Percentiles rank a stretch among this genome's conserved stretches.
Conservation (phyloP, 192 early-diverging fungal genomes). For the Backusella liffmaniae region DNA sequence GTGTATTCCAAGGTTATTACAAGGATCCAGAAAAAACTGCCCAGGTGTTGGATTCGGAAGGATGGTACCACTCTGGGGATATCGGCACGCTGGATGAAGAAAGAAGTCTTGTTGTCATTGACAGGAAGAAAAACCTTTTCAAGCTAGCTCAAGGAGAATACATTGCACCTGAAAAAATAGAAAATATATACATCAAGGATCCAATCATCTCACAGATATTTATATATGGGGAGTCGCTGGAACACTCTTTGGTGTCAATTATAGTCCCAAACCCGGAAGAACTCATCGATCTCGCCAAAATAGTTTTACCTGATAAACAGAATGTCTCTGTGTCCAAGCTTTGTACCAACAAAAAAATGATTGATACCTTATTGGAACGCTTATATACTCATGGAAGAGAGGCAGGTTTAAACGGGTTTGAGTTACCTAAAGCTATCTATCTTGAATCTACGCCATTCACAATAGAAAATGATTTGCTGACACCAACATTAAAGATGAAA, state of each 20-base stretch:
- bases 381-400: constrained; percentile 53
- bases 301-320: constrained; percentile 31
- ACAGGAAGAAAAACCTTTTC: constrained; percentile 83
- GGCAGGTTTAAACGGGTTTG: constrained; percentile 66
- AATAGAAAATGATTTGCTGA: constrained; percentile 71
- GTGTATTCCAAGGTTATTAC: constrained; percentile 76
- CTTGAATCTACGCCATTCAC: constrained; percentile 64
- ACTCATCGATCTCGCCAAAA: constrained; percentile 45
- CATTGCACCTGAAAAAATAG: constrained; percentile 84
- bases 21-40: constrained; percentile 72
- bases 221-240: constrained; percentile 78
- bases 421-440: constrained; percentile 60
- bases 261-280: constrained; percentile 69
- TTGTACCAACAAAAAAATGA: constrained; percentile 55
- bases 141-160: constrained; percentile 61
- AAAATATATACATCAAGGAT: constrained; percentile 60
- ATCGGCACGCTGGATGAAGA: constrained; percentile 69
- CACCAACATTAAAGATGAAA: constrained; percentile 86
- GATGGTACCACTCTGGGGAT: constrained; percentile 86
- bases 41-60: constrained; percentile 74
- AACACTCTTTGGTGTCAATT: constrained; percentile 71
- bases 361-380: constrained; percentile 43
- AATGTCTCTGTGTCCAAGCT: constrained; percentile 45
- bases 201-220: constrained; percentile 68
- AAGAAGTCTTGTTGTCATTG: constrained; percentile 75